These are phyloP conservation scores for Mucor saturninus DNA, from an alignment of 371 early-diverging fungal genomes.

Conservation along the genomic window DNA sequence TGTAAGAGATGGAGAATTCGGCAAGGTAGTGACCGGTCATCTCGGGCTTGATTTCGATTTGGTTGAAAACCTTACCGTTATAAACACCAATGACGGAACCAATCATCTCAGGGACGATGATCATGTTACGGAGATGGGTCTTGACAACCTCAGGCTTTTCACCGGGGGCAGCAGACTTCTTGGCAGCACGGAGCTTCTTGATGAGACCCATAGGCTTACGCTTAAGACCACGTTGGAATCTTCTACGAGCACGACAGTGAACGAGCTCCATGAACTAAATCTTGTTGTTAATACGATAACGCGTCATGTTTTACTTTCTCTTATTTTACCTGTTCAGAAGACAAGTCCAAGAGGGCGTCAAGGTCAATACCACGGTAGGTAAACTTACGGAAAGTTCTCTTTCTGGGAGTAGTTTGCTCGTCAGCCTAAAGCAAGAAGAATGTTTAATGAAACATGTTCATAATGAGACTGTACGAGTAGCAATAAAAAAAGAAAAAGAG, in stretches of 20 bases:
- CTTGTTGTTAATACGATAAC: not conserved
- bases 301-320: not conserved
- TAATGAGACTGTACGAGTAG: not conserved
- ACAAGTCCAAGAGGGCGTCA: conserved; percentile 87
- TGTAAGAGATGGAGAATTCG: conserved; percentile 96
- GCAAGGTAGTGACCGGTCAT: conserved; percentile 99
- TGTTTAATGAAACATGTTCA: not conserved
- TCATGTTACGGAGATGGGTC: conserved; percentile 99
- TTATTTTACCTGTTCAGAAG: conserved; percentile 78
- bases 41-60: conserved; percentile 99
- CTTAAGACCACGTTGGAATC: conserved; percentile 97
- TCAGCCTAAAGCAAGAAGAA: conserved; percentile 31
- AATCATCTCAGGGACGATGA: conserved; percentile 99
- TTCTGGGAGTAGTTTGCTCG: conserved; percentile 68
- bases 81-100: conserved; percentile 98
- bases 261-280: conserved; percentile 90
- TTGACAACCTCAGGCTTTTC: conserved; percentile 85
- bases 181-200: conserved; percentile 95
- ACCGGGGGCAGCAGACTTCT: conserved; percentile 78
- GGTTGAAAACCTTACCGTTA: conserved; percentile 99
- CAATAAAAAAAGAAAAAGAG: not conserved
- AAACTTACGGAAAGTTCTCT: conserved; percentile 98
- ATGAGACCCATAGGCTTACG: conserved; percentile 96
- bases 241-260: conserved; percentile 94
- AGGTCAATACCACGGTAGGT: conserved; percentile 99